Evolutionary conservation across 257 asterid genomes (phyloP), one percentile per base, ranked within the genome.

Genomic region (Capsicum rhomboideum): DNA sequence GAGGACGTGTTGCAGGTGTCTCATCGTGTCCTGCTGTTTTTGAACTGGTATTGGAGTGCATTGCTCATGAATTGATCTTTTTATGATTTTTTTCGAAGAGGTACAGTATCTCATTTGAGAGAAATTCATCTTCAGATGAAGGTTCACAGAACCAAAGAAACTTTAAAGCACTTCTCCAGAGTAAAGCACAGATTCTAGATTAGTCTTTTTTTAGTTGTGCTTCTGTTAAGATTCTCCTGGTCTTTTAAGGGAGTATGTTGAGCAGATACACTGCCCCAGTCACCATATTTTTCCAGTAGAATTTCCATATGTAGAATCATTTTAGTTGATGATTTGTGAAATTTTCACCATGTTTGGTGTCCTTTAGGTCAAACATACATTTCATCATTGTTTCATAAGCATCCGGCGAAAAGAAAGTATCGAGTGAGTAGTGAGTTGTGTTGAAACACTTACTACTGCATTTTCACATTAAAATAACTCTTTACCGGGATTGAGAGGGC

Each of bases 141-240:
- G 10, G 69, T 91, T 50, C 91, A 90, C 80, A 87, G 91, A 79
- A 89, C 91, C 16, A 89, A 89, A 87, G 92, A 88, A 23, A 23
- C 37, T 61, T 61, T 61, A 61, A 23, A 28, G 80, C 85, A 34
- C 37, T 85, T 34, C 82, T 78, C 88, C 87, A 88, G 78, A 80
- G 83, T 8, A 82, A 86, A 68, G 59, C 78, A 64, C 74, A 83
- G 8, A 83, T 68, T 11, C 20, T 89, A 80, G 78, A 69, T 78
- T 55, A 53, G 23, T 34, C 4, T 31, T 16, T 10, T 58, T 34
- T 14, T 78, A 8, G 26, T 64, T 31, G 72, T 56, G 29, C 83
- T 28, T 80, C 74, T 56, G 37, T 31, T 31, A 31, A 79, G 66
- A 26, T 31, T 79, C 31, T 80, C 50, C 34, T 55, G 1, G 74